These are phyloP conservation scores for Parastagonospora avenae DNA, from an alignment of 2,329 filamentous ascomycete species.

Conservation along the genomic window DNA sequence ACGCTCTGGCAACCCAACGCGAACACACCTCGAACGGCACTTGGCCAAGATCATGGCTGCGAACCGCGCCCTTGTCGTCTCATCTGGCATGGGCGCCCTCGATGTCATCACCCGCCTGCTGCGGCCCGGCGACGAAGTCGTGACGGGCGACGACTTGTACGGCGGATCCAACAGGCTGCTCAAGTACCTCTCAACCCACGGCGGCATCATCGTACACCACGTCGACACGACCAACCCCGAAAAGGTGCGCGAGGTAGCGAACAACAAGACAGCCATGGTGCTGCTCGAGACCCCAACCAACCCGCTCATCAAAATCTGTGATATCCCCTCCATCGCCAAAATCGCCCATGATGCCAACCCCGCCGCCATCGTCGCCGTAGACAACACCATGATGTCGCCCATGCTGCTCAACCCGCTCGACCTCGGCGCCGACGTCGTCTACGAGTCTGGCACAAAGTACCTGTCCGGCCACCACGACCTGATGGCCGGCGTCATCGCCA, in stretches of 20 bases:
- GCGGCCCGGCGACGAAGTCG: slow-evolving; percentile 91
- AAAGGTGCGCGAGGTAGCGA: slow-evolving; percentile 70
- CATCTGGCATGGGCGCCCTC: slow-evolving; percentile 95
- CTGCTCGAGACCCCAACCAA: slow-evolving; percentile 96
- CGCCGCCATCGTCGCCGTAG: slow-evolving; percentile 83
- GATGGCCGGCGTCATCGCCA: slow-evolving; percentile 95
- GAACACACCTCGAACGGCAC: slow-evolving; percentile 94
- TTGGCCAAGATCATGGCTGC: slow-evolving; percentile 99
- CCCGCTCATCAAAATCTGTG: slow-evolving; percentile 96
- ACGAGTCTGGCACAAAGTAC: slow-evolving; percentile 98
- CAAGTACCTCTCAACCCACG: slow-evolving; percentile 86
- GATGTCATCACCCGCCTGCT: slow-evolving; percentile 94
- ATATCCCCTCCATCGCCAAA: slow-evolving; percentile 79
- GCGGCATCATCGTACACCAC: slow-evolving; percentile 92
- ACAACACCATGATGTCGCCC: slow-evolving; percentile 99
- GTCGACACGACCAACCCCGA: slow-evolving; percentile 88
- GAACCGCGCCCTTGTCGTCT: slow-evolving; percentile 85
- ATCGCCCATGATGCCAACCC: slow-evolving; percentile 78
- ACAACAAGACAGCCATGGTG: slow-evolving; percentile 88
- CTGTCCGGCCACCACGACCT: slow-evolving; percentile 97
- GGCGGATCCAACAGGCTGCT: slow-evolving; percentile 92
- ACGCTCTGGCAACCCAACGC: slow-evolving; percentile 93
- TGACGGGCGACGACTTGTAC: slow-evolving; percentile 96
- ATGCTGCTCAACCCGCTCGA: slow-evolving; percentile 93
- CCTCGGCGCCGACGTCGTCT: slow-evolving; percentile 92